These are phyloP conservation scores for Porcisia deanei DNA, from an alignment of 208 protist species.

Conservation along the genomic window DNA sequence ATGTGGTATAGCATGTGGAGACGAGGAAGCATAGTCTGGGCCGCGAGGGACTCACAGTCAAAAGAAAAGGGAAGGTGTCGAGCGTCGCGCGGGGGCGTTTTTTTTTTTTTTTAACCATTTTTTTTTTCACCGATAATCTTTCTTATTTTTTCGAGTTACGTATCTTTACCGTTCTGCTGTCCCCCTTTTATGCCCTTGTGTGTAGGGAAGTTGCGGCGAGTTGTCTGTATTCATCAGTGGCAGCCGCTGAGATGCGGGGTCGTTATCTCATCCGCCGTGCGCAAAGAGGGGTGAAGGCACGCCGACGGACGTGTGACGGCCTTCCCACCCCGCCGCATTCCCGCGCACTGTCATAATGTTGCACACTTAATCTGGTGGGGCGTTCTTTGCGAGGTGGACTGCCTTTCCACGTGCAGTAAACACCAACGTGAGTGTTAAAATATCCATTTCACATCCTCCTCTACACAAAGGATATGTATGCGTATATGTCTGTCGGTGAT, in stretches of 20 bases:
- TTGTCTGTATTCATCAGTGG: not conserved
- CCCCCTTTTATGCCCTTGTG: not conserved
- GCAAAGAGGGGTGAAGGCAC: not conserved
- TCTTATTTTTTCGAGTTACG: not conserved
- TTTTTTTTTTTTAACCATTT: not conserved
- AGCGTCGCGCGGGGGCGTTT: not conserved
- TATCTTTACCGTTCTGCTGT: not conserved
- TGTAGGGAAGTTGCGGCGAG: not conserved
- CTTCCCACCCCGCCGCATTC: not conserved
- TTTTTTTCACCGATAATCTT: too few relatives aligned
- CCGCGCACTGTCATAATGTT: not conserved
- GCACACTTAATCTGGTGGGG: not conserved
- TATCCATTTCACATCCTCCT: not conserved
- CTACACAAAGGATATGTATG: not conserved
- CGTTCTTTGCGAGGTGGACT: not conserved
- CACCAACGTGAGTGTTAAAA: not conserved
- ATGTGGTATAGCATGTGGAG: not conserved
- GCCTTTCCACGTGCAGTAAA: not conserved
- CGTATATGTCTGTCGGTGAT: not conserved
- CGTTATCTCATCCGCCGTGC: not conserved
- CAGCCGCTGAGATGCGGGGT: not conserved
- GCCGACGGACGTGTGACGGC: not conserved
- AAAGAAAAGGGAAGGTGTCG: not conserved
- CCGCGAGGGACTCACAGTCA: not conserved
- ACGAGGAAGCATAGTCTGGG: not conserved